phyloP scores from a whole-genome alignment of 1,284 basidiomycete genomes.

The Ustilago shanxiensis region DNA sequence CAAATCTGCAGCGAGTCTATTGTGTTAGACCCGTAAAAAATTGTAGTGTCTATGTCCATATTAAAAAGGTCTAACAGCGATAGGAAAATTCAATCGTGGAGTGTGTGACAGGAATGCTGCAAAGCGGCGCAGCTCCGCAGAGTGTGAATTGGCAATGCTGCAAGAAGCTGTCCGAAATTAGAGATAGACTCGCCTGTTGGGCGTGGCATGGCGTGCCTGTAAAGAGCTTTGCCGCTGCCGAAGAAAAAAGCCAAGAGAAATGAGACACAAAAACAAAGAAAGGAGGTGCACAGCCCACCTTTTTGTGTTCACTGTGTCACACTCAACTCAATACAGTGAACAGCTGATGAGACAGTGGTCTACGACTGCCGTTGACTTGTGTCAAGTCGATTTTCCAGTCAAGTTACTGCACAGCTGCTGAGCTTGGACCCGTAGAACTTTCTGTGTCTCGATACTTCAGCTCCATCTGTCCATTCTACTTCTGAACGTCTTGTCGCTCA shows the following conservation, averaged over 20 bases:
- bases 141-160: neutral
- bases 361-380: neutral
- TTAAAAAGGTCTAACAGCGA: neutral
- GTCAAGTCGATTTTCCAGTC: neutral
- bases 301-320: neutral
- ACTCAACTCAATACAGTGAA: too few species aligned
- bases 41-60: neutral
- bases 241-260: slow-evolving; percentile 10
- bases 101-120: neutral
- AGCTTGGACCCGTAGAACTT: slow-evolving; percentile 6
- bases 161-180: slow-evolving; percentile 2
- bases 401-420: neutral
- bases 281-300: slow-evolving; percentile 19
- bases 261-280: neutral
- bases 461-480: neutral
- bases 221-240: neutral
- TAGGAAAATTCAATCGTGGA: neutral
- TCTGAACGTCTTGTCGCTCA: neutral
- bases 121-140: neutral
- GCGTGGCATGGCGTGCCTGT: too few species aligned
- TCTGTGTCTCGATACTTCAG: neutral
- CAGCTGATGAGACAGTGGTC: neutral
- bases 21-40: slow-evolving; percentile 4
- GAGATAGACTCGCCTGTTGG: neutral
- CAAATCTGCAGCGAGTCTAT: neutral